These are phyloP conservation scores for Boletellus ananiceps DNA, from an alignment of 768 basidiomycete species.

Conservation along the genomic window DNA sequence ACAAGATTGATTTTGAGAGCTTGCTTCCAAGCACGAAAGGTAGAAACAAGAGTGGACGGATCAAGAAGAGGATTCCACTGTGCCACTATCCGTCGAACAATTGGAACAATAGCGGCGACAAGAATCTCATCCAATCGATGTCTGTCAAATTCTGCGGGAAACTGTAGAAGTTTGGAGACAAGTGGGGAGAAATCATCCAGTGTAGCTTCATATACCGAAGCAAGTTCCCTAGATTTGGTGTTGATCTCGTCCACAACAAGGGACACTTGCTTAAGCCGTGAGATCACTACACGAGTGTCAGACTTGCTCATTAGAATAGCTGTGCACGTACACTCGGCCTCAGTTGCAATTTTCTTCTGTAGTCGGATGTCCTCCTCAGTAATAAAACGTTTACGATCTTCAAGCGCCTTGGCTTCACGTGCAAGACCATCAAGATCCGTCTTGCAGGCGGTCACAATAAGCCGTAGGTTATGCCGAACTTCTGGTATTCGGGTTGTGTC, in stretches of 20 bases:
- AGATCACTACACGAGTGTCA: constrained; percentile 54
- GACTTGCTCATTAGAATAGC: neutral
- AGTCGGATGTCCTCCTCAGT: constrained; percentile 66
- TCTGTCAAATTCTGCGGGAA: constrained; percentile 65
- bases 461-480: constrained; percentile 90
- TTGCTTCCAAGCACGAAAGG: constrained; percentile 65
- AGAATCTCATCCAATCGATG: constrained; percentile 88
- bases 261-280: constrained; percentile 72
- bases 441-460: constrained; percentile 80
- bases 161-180: constrained; percentile 73
- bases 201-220: constrained; percentile 63
- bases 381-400: constrained; percentile 74
- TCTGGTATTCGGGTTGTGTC: constrained; percentile 92
- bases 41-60: constrained; percentile 59
- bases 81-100: constrained; percentile 64
- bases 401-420: constrained; percentile 79
- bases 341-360: constrained; percentile 63
- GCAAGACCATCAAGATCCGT: constrained; percentile 85
- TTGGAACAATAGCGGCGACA: constrained; percentile 85
- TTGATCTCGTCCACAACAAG: constrained; percentile 70
- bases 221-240: constrained; percentile 56
- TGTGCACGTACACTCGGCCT: constrained; percentile 62
- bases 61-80: constrained; percentile 83
- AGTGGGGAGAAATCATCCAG: constrained; percentile 68
- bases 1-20: constrained; percentile 56